These are phyloP conservation scores for Saccharomycopsis fodiens DNA, from an alignment of 805 yeast species.

Conservation along the genomic window DNA sequence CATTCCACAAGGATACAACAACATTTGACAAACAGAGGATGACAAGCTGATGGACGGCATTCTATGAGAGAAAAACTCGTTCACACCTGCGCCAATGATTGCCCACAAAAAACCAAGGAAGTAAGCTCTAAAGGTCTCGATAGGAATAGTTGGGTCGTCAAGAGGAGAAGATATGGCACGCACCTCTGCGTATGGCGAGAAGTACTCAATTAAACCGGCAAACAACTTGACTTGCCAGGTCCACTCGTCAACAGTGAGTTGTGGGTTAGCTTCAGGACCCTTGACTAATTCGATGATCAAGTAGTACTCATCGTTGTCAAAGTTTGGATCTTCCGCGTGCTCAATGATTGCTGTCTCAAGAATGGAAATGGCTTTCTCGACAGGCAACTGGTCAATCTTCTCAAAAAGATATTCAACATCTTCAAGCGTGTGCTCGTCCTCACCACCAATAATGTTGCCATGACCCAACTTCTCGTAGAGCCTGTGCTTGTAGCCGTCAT, in stretches of 20 bases:
- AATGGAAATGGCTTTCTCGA: slow-evolving; percentile 34
- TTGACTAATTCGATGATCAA: slow-evolving; percentile 27
- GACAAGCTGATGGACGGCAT: slow-evolving; percentile 40
- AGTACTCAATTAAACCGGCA: slow-evolving; percentile 34
- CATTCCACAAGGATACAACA: slow-evolving; percentile 39
- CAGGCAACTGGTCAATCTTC: slow-evolving; percentile 30
- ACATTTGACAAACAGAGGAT: slow-evolving; percentile 38
- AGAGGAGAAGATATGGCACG: slow-evolving; percentile 50
- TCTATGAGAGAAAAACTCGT: slow-evolving; percentile 51
- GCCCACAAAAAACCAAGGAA: slow-evolving; percentile 37
- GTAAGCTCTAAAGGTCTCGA: slow-evolving; percentile 41
- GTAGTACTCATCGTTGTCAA: slow-evolving; percentile 31
- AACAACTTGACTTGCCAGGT: slow-evolving; percentile 25
- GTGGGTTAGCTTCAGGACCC: slow-evolving; percentile 23
- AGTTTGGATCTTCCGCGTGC: slow-evolving; percentile 42
- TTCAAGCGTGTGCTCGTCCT: slow-evolving; percentile 7
- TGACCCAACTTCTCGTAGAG: slow-evolving; percentile 24
- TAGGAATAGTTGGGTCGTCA: slow-evolving; percentile 41
- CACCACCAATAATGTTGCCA: slow-evolving; percentile 10
- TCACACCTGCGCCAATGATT: slow-evolving; percentile 45
- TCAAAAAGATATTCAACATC: slow-evolving; percentile 28
- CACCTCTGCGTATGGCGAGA: slow-evolving; percentile 61
- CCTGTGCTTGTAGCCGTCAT: slow-evolving; percentile 23
- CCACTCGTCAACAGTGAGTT: slow-evolving; percentile 22
- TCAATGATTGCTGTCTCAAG: slow-evolving; percentile 32